A percentile compares a stretch with the other conserved stretches of the same genome.
phyloP scores from a whole-genome alignment of 345 rosid species.

The Bruguiera parviflora region DNA sequence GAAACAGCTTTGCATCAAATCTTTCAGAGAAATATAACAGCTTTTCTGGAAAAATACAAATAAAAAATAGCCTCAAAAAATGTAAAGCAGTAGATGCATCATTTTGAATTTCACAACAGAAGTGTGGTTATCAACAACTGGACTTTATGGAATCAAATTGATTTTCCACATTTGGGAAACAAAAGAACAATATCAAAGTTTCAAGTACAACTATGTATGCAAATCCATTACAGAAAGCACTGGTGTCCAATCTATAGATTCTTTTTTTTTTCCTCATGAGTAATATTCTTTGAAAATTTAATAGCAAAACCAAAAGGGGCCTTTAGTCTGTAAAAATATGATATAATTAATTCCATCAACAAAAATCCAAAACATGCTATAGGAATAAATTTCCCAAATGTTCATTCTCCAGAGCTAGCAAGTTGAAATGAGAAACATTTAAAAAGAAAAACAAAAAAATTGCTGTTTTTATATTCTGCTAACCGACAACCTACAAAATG shows the following conservation, averaged over 20 bases:
- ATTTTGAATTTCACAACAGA: background rate
- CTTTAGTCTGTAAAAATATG: background rate
- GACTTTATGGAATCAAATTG: too few species aligned
- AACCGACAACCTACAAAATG: too few species aligned
- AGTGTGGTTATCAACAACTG: background rate
- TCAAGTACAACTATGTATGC: too few species aligned
- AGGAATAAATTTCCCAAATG: background rate
- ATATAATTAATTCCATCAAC: background rate
- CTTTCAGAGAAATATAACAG: constrained; percentile 81
- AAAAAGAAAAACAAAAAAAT: too few species aligned
- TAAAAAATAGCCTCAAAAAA: background rate
- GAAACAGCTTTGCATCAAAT: constrained; percentile 88
- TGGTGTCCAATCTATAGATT: too few species aligned
- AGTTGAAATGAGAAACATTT: background rate
- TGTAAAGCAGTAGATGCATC: background rate
- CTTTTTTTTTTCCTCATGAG: too few species aligned
- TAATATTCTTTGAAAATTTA: background rate
- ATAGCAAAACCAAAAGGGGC: background rate
- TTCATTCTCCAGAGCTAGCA: background rate
- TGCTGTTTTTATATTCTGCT: too few species aligned
- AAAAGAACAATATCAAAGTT: too few species aligned
- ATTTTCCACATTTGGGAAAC: too few species aligned
- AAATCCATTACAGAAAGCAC: too few species aligned
- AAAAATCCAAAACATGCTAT: background rate
- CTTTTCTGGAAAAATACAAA: constrained; percentile 60